phyloP scores from a whole-genome alignment of 192 early-diverging fungal species.

The Podila epigama region DNA sequence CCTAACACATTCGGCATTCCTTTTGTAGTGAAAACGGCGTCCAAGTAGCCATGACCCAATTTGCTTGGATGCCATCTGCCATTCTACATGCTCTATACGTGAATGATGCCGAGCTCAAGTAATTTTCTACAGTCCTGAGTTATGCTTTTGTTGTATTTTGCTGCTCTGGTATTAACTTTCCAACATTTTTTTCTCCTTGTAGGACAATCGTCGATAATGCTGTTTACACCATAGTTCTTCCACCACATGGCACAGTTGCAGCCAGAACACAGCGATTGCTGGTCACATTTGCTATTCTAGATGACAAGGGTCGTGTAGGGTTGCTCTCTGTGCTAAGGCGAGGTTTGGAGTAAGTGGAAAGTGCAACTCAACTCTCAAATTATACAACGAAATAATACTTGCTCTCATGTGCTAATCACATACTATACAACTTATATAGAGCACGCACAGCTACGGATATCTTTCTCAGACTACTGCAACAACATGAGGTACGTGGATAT shows the following conservation, averaged over 20 bases:
- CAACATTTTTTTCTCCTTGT: neutral
- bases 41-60: constrained; percentile 61
- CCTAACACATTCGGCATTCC: neutral
- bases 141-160: too few relatives aligned
- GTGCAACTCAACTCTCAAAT: neutral
- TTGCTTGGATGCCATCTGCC: constrained; percentile 84
- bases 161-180: too few relatives aligned
- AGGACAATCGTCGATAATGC: constrained; percentile 69
- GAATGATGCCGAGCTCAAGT: constrained; percentile 83
- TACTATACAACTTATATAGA: constrained; percentile 24
- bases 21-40: constrained; percentile 55
- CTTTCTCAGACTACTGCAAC: too few relatives aligned
- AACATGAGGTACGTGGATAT: constrained; percentile 57
- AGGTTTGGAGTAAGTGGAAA: constrained; percentile 62
- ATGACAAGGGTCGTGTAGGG: constrained; percentile 72
- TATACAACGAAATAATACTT: neutral
- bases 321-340: constrained; percentile 80
- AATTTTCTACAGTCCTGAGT: constrained; percentile 37
- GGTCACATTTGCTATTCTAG: constrained; percentile 67
- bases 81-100: constrained; percentile 88
- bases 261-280: constrained; percentile 74
- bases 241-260: constrained; percentile 59
- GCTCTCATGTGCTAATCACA: neutral
- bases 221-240: constrained; percentile 68
- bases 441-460: too few relatives aligned